Percentiles rank a stretch among this genome's conserved stretches.
Conservation (phyloP, 345 rosid genomes). For the Fremontodendron californicum region DNA sequence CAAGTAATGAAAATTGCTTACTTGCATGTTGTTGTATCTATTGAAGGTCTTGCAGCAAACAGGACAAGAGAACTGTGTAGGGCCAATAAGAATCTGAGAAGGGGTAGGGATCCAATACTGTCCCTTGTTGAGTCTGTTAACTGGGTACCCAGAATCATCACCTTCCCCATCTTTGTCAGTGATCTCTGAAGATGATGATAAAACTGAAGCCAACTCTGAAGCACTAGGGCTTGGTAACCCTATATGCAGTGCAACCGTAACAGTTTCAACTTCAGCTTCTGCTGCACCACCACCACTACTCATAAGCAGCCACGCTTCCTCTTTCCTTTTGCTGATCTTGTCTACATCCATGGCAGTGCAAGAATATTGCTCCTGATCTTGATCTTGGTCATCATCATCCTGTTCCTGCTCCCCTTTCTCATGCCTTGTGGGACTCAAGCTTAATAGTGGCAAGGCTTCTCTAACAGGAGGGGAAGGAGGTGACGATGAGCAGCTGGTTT, state of each 20-base stretch:
- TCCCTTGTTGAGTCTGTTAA: constrained; percentile 80
- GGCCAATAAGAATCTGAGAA: constrained; percentile 95
- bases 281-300: neutral
- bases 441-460: constrained; percentile 79
- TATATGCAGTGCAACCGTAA: constrained; percentile 88
- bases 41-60: constrained; percentile 94
- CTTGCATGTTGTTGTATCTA: constrained; percentile 99
- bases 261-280: constrained; percentile 35
- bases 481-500: constrained; percentile 26
- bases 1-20: constrained; percentile 18
- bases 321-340: constrained; percentile 22
- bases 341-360: constrained; percentile 37
- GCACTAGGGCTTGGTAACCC: constrained; percentile 90
- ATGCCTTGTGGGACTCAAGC: constrained; percentile 59
- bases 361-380: constrained; percentile 23
- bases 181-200: constrained; percentile 49
- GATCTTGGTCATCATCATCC: constrained; percentile 25
- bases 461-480: constrained; percentile 85
- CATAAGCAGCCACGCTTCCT: constrained; percentile 7
- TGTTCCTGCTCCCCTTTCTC: constrained; percentile 26
- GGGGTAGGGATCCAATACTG: constrained; percentile 99
- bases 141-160: constrained; percentile 50
- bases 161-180: constrained; percentile 45
- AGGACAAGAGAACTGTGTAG: constrained; percentile 98
- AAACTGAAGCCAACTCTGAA: constrained; percentile 65